Percentiles rank a stretch among this genome's conserved stretches.
These are phyloP conservation scores for Diutina siamensis DNA, from an alignment of 1,139 yeast genomes.

Conservation along the genomic window DNA sequence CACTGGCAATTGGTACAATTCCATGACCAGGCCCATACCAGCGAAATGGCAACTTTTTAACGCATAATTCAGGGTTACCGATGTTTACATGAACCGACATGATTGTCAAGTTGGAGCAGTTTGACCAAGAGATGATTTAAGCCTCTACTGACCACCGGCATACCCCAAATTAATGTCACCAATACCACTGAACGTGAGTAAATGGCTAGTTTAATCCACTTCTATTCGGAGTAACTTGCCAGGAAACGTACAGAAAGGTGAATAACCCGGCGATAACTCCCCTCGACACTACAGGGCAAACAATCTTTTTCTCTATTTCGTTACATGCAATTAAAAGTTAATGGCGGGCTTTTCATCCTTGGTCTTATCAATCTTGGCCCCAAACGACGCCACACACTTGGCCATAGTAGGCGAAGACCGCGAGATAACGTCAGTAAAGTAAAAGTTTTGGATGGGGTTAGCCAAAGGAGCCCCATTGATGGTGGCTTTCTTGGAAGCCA, in stretches of 20 bases:
- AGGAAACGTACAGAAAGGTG: no score
- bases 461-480: slow-evolving; percentile 38
- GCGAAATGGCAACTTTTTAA: background rate
- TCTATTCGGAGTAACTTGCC: no score
- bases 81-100: no score
- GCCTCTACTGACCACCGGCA: no score
- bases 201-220: no score
- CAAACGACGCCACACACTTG: slow-evolving; percentile 59
- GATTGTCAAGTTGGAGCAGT: no score
- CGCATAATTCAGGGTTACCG: background rate
- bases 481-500: slow-evolving; percentile 21
- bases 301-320: slow-evolving; percentile 2
- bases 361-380: slow-evolving; percentile 51
- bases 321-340: slow-evolving; percentile 5
- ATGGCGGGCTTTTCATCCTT: slow-evolving; percentile 18
- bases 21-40: background rate
- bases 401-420: slow-evolving; percentile 90
- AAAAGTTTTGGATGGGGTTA: slow-evolving; percentile 72
- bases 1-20: background rate
- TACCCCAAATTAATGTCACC: no score
- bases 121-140: no score
- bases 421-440: slow-evolving; percentile 80
- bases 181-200: no score
- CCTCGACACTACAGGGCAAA: no score
- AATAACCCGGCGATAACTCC: no score